phyloP scores from a whole-genome alignment of 306 rosid genomes.

The Canavalia ensiformis region DNA sequence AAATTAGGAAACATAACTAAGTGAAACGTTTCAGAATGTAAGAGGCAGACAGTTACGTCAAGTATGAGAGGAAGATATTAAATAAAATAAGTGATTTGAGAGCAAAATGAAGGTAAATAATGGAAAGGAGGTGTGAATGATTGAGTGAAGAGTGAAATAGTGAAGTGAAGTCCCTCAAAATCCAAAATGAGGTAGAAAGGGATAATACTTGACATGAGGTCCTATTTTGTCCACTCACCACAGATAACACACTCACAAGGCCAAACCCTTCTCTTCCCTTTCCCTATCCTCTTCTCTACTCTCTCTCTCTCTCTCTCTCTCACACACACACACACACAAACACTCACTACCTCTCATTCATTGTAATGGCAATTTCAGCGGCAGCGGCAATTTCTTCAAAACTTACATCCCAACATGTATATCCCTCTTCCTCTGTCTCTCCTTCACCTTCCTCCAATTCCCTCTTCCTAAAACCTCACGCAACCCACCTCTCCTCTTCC shows the following conservation, averaged over 20 bases:
- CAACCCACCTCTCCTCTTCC: conserved; percentile 70
- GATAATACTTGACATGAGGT: neutral
- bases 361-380: conserved; percentile 65
- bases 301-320: neutral
- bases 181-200: too few species aligned
- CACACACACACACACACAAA: neutral
- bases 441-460: conserved; percentile 32
- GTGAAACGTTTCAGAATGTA: too few species aligned
- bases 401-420: conserved; percentile 51
- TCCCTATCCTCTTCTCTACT: neutral
- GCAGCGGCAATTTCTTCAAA: conserved; percentile 64
- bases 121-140: too few species aligned
- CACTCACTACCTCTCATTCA: neutral
- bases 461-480: conserved; percentile 1
- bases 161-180: neutral
- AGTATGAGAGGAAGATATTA: too few species aligned
- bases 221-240: neutral
- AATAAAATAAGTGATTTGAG: too few species aligned
- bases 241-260: conserved; percentile 45
- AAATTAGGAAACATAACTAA: too few species aligned
- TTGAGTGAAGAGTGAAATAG: too few species aligned
- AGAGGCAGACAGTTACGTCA: too few species aligned
- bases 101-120: too few species aligned
- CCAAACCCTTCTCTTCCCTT: neutral
- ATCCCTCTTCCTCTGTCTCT: conserved; percentile 44